These are phyloP conservation scores for Saccharomycopsis javanensis DNA, from an alignment of 805 yeast genomes.

Conservation along the genomic window DNA sequence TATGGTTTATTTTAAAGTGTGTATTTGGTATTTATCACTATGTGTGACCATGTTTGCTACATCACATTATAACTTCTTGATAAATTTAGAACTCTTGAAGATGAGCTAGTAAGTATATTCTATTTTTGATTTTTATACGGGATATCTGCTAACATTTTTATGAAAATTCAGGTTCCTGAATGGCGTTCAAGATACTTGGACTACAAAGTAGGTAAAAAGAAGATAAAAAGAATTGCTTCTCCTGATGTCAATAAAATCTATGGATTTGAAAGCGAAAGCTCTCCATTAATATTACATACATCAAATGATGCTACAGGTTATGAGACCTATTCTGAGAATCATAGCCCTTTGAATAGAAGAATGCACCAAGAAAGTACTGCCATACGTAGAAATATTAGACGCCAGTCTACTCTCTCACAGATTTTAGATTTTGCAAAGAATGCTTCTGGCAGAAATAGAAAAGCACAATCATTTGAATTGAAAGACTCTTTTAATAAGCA, in stretches of 20 bases:
- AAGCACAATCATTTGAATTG: constrained; percentile 6
- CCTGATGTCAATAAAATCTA: constrained; percentile 5
- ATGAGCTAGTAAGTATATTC: not conserved
- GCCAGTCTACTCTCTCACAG: not conserved
- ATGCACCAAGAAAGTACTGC: not conserved
- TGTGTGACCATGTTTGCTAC: not conserved
- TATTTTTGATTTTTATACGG: not conserved
- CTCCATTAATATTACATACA: not conserved
- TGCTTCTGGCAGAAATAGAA: not conserved
- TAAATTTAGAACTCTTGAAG: not conserved
- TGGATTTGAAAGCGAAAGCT: not conserved
- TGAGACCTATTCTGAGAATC: not conserved
- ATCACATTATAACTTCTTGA: not conserved
- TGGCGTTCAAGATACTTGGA: constrained; percentile 35
- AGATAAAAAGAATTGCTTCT: constrained; percentile 33
- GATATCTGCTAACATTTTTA: constrained; percentile 9
- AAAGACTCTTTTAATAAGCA: constrained; percentile 25
- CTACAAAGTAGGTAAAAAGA: constrained; percentile 41
- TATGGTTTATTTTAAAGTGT: not conserved
- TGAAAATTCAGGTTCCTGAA: constrained; percentile 31
- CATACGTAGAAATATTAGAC: not conserved
- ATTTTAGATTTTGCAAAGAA: not conserved
- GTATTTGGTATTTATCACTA: not conserved
- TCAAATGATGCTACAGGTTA: not conserved
- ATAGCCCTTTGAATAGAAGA: not conserved